A percentile compares a stretch with the other conserved stretches of the same genome.
These are phyloP conservation scores for Arbutus unedo DNA, from an alignment of 148 eudicot species.

Conservation along the genomic window DNA sequence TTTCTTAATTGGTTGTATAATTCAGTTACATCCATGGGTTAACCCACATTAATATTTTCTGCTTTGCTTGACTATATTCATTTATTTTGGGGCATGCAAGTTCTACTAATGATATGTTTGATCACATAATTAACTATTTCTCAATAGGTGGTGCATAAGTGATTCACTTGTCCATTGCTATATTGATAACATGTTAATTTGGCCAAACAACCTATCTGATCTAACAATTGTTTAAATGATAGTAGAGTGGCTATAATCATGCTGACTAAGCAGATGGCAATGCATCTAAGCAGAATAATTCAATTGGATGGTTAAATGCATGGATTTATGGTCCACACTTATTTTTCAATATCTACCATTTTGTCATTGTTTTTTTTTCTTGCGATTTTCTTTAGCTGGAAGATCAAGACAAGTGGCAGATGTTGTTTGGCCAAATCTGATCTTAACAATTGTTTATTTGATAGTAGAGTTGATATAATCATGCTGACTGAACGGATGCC, in stretches of 20 bases:
- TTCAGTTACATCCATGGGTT: not conserved
- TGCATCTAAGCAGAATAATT: not conserved
- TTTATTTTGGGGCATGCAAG: not conserved
- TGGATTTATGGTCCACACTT: too few species aligned
- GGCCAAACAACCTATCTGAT: not conserved
- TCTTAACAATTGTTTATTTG: not conserved
- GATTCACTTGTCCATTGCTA: not conserved
- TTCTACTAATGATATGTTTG: not conserved
- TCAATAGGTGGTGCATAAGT: not conserved
- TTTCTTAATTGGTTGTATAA: not conserved
- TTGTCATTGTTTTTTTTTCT: slow-evolving; percentile 3
- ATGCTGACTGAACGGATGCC: not conserved
- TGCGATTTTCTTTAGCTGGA: slow-evolving; percentile 34
- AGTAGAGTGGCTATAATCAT: not conserved
- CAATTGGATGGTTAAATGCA: not conserved
- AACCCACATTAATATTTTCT: not conserved
- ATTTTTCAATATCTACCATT: not conserved
- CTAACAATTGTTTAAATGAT: not conserved
- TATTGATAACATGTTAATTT: not conserved
- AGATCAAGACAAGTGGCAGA: slow-evolving; percentile 64
- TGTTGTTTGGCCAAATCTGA: slow-evolving; percentile 56
- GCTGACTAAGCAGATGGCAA: not conserved
- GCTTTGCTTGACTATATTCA: not conserved
- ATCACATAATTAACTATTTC: not conserved
- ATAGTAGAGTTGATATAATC: not conserved